These are phyloP conservation scores for Dryas drummondii DNA, from an alignment of 306 rosid genomes.

Conservation along the genomic window DNA sequence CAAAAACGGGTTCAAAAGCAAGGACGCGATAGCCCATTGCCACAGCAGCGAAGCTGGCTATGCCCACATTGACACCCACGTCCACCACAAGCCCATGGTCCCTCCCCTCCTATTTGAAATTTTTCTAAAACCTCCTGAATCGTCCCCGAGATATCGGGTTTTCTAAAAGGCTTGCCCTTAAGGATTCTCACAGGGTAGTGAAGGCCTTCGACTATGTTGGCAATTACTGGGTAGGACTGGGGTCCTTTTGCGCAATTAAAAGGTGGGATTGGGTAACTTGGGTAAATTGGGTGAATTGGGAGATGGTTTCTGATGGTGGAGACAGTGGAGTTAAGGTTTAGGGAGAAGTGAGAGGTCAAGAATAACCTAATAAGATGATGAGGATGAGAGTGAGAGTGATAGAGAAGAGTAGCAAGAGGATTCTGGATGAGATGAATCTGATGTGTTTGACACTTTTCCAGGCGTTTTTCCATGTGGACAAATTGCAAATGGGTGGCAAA, in stretches of 20 bases:
- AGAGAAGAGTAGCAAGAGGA: slow-evolving; percentile 31
- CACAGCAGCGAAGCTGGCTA: slow-evolving; percentile 90
- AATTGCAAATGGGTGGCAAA: not conserved
- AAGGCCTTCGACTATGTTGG: slow-evolving; percentile 81
- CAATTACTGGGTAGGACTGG: slow-evolving; percentile 74
- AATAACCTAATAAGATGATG: slow-evolving; percentile 42
- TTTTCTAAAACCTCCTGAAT: slow-evolving; percentile 70
- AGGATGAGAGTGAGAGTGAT: slow-evolving; percentile 46
- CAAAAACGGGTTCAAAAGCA: slow-evolving; percentile 90
- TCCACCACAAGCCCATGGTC: slow-evolving; percentile 67
- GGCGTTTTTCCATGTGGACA: slow-evolving; percentile 40
- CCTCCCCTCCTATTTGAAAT: slow-evolving; percentile 49
- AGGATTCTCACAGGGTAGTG: slow-evolving; percentile 65
- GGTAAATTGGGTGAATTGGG: slow-evolving; percentile 12
- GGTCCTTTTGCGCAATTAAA: slow-evolving; percentile 72
- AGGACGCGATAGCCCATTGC: slow-evolving; percentile 79
- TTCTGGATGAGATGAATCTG: slow-evolving; percentile 31
- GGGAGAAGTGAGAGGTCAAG: slow-evolving; percentile 30
- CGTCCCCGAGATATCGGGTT: slow-evolving; percentile 78
- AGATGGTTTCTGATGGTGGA: slow-evolving; percentile 24
- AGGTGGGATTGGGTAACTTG: slow-evolving; percentile 40
- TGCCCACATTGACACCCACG: slow-evolving; percentile 95
- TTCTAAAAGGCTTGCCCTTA: slow-evolving; percentile 79
- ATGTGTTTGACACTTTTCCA: slow-evolving; percentile 73
- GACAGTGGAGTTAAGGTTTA: slow-evolving; percentile 4